Percentiles rank a stretch among this genome's conserved stretches.
These are phyloP conservation scores for Phylloporus sp. DNA, from an alignment of 768 basidiomycete species.

Conservation along the genomic window DNA sequence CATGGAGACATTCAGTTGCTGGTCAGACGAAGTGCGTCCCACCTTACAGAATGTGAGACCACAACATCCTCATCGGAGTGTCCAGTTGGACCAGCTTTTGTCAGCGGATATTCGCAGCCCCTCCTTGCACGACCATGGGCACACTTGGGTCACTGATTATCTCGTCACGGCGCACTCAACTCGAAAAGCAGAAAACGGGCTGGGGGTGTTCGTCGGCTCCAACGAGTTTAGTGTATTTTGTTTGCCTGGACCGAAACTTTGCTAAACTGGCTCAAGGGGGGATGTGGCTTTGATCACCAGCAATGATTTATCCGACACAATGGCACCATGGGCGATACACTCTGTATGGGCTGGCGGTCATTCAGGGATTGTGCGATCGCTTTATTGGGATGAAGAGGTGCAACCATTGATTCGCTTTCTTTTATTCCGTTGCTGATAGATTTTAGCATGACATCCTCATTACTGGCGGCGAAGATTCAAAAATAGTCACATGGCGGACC, in stretches of 20 bases:
- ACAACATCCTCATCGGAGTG: background rate
- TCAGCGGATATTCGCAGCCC: conserved; percentile 61
- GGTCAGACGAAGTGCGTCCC: conserved; percentile 61
- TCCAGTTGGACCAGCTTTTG: conserved; percentile 55
- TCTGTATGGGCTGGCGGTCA: conserved; percentile 54
- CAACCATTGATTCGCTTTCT: background rate
- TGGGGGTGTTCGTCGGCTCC: conserved; percentile 64
- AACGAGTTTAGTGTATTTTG: conserved; percentile 50
- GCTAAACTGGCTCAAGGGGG: conserved; percentile 37
- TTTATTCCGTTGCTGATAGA: background rate
- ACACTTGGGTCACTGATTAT: conserved; percentile 79
- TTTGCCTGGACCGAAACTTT: background rate
- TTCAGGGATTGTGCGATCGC: conserved; percentile 49
- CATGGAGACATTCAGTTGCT: conserved; percentile 90
- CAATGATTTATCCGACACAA: conserved; percentile 33
- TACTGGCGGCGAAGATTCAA: conserved; percentile 50
- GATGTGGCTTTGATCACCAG: conserved; percentile 53
- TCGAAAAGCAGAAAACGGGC: conserved; percentile 15
- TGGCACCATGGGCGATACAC: conserved; percentile 44
- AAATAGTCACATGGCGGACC: conserved; percentile 40
- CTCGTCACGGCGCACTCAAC: conserved; percentile 49
- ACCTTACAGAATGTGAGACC: background rate
- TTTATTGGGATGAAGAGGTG: conserved; percentile 54
- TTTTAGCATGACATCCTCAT: conserved; percentile 38
- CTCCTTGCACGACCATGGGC: conserved; percentile 49